These are phyloP conservation scores for Boletus edulis DNA, from an alignment of 768 basidiomycete genomes.

Conservation along the genomic window DNA sequence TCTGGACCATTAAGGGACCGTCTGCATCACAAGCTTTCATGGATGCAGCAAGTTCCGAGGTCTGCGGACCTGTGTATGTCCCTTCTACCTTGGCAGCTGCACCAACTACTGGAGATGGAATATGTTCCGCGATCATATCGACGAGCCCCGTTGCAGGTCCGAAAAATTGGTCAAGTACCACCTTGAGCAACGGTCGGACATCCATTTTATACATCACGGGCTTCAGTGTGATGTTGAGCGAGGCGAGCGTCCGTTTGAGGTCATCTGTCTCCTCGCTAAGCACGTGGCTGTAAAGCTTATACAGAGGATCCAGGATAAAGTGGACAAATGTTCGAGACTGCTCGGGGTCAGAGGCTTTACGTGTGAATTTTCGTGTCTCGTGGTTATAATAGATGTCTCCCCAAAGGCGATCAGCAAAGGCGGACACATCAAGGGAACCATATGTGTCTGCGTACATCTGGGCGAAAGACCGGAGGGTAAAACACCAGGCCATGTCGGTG, in stretches of 20 bases:
- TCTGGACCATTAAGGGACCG: slow-evolving; percentile 90
- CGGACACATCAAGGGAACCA: slow-evolving; percentile 77
- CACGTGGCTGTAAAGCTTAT: slow-evolving; percentile 95
- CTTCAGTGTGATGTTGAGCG: slow-evolving; percentile 82
- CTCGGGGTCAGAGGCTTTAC: slow-evolving; percentile 75
- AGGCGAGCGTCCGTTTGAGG: slow-evolving; percentile 73
- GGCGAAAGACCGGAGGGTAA: slow-evolving; percentile 91
- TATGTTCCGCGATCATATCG: slow-evolving; percentile 87
- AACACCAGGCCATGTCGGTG: slow-evolving; percentile 97
- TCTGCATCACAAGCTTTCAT: slow-evolving; percentile 84
- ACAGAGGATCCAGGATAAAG: slow-evolving; percentile 94
- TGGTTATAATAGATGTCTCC: slow-evolving; percentile 95
- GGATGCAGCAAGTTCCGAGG: slow-evolving; percentile 67
- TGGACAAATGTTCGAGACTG: slow-evolving; percentile 86
- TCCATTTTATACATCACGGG: slow-evolving; percentile 99
- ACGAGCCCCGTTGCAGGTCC: slow-evolving; percentile 86
- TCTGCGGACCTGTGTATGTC: slow-evolving; percentile 88
- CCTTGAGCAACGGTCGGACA: slow-evolving; percentile 90
- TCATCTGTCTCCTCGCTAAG: slow-evolving; percentile 92
- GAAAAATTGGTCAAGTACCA: slow-evolving; percentile 94
- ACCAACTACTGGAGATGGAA: slow-evolving; percentile 75
- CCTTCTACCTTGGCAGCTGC: slow-evolving; percentile 68
- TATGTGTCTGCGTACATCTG: slow-evolving; percentile 95
- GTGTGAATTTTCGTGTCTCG: slow-evolving; percentile 84
- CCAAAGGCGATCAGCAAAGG: slow-evolving; percentile 92